Base-by-base conservation (phyloP, 2,329 filamentous ascomycete species). In the Amauroascus niger region DNA sequence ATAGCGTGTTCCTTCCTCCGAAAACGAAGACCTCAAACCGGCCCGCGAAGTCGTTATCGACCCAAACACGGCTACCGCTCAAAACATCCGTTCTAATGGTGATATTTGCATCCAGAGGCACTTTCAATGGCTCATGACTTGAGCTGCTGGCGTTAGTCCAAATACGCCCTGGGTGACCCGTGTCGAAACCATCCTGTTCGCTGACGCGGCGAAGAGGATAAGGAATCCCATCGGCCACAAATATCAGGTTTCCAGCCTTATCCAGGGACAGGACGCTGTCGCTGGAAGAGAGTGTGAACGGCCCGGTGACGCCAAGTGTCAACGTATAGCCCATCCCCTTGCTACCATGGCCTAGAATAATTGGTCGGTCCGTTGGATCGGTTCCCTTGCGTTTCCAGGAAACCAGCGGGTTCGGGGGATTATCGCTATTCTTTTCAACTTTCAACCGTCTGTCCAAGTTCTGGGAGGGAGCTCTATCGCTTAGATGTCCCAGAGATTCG, bases 261-360 rank as follows among this genome's bases (percentile, higher is more conserved):
- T 61, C 60, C 3, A 79, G 57, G 0, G 61, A 62, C 2, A 79
- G 68, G 2, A 64, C 66, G 0, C 67, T 70, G 55, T 79, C 76
- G 0, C 66, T 62, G 1, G 74, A 74, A 0, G 65, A 65, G 8
- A 79, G 67, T 61, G 40, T 64, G 55, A 79, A 79, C 0, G 73
- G 66, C 0, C 74, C 72, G 0, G 69, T 61, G n/a, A 77, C 59
- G 0, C 68, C 65, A 13, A 81, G 68, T 0, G 73, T 69, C 1
- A 82, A 69, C 0, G 1, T 24, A 75, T 82, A 82, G 60, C 80
- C 70, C 54, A 77, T 70, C 1, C 79, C 79, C 61, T 82, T 82
- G 32, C 75, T 77, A 0, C 64, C 63, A 7, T 79, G 62, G 72
- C 22, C 71, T 63, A 39, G 70, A 71, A 0, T 55, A 45, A 55